Percentiles rank a stretch among this genome's conserved stretches.
Conservation (phyloP, 192 early-diverging fungal species). For the Gaertneriomyces semiglobifer region DNA sequence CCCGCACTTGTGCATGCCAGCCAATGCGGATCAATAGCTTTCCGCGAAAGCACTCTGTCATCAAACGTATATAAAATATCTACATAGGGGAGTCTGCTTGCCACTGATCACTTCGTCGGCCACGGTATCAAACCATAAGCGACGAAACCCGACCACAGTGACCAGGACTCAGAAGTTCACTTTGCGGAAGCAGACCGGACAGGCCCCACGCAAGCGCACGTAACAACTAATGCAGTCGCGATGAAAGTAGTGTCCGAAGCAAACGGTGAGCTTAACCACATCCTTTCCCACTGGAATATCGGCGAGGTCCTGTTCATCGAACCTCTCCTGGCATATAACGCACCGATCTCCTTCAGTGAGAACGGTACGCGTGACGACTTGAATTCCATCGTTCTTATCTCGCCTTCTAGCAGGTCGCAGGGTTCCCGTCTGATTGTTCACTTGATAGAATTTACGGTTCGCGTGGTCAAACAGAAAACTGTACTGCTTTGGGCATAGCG, state of each 20-base stretch:
- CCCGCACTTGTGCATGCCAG: no score
- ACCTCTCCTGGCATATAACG: conserved; percentile 12
- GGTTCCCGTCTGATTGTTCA: not conserved
- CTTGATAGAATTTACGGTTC: not conserved
- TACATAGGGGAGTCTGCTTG: no score
- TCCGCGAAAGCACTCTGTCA: no score
- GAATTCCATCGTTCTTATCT: not conserved
- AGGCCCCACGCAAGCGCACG: not conserved
- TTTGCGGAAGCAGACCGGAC: conserved; percentile 4
- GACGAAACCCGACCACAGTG: no score
- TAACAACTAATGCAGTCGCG: not conserved
- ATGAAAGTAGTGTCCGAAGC: conserved; percentile 9
- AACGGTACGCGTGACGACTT: not conserved
- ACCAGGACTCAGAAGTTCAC: not conserved
- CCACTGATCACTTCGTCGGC: no score
- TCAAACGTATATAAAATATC: no score
- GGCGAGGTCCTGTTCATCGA: not conserved
- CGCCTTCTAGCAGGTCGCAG: not conserved
- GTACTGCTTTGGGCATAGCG: not conserved
- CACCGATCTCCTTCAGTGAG: not conserved
- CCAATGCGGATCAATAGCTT: no score
- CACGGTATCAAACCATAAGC: no score
- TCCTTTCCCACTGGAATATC: not conserved
- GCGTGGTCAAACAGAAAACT: not conserved
- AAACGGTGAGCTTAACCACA: not conserved